Percentiles rank a stretch among this genome's conserved stretches.
Conservation (phyloP, 2,329 filamentous ascomycete genomes). For the Metarhizium robertsii region DNA sequence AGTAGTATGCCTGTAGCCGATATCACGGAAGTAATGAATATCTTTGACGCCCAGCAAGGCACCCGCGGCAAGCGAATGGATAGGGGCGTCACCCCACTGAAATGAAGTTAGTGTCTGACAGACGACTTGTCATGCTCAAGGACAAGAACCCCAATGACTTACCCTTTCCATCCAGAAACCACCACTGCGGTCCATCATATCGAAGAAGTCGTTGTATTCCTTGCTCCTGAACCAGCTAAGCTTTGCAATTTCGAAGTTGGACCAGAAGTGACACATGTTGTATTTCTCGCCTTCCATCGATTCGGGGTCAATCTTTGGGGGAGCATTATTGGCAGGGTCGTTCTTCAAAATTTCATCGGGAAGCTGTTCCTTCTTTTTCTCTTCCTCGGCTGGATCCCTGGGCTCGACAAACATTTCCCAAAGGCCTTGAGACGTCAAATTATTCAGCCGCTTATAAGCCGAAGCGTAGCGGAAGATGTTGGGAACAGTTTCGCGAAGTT, state of each 20-base stretch:
- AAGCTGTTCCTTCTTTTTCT: conserved; percentile 54
- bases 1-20: conserved; percentile 95
- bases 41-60: conserved; percentile 72
- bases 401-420: conserved; percentile 99
- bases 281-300: conserved; percentile 96
- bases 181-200: conserved; percentile 97
- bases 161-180: conserved; percentile 99
- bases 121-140: neutral
- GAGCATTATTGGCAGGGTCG: conserved; percentile 58
- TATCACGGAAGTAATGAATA: conserved; percentile 98
- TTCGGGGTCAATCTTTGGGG: conserved; percentile 81
- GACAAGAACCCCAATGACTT: conserved; percentile 19
- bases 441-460: conserved; percentile 89
- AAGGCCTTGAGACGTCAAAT: conserved; percentile 79
- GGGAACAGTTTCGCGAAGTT: conserved; percentile 92
- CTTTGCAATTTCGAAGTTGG: conserved; percentile 95
- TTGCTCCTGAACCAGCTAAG: conserved; percentile 96
- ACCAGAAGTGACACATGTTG: conserved; percentile 99
- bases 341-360: conserved; percentile 74
- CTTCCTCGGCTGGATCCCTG: conserved; percentile 52
- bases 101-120: conserved; percentile 14
- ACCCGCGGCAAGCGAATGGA: conserved; percentile 93
- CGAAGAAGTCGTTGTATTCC: conserved; percentile 94
- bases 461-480: conserved; percentile 99
- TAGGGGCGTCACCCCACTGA: conserved; percentile 96